A percentile compares a stretch with the other conserved stretches of the same genome.
Conservation (phyloP, 2,329 filamentous ascomycete genomes). For the Phoma herbarum region DNA sequence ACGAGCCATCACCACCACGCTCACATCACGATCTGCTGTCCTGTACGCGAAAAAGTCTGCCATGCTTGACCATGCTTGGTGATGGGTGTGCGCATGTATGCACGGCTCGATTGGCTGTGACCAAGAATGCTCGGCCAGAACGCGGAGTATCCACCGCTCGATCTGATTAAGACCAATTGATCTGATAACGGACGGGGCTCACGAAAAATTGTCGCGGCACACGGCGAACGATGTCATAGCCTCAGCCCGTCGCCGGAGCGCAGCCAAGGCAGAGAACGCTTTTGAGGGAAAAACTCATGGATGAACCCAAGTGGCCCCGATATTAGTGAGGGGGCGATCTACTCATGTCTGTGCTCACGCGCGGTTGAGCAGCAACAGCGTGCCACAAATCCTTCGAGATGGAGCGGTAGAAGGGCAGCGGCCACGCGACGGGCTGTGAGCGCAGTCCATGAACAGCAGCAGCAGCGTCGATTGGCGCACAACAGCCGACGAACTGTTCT, state of each 20-base stretch:
- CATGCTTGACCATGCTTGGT: neutral
- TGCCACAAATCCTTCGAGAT: neutral
- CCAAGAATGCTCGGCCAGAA: conserved; percentile 6
- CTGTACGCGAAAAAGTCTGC: neutral
- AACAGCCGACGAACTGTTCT: conserved; percentile 1
- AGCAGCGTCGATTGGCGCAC: neutral
- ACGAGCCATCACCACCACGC: neutral
- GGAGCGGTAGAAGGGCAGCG: neutral
- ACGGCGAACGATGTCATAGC: conserved; percentile 20
- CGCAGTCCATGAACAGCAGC: neutral
- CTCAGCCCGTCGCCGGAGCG: conserved; percentile 9
- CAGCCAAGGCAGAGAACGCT: conserved; percentile 13
- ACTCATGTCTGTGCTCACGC: conserved; percentile 24
- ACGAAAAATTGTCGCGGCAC: conserved; percentile 11
- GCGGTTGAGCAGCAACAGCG: neutral
- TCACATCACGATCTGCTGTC: neutral
- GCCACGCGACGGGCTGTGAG: conserved; percentile 2
- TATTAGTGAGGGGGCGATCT: conserved; percentile 35
- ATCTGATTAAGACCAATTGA: conserved; percentile 16
- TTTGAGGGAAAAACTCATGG: conserved; percentile 7
- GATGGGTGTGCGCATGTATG: neutral
- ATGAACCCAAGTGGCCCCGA: conserved; percentile 29
- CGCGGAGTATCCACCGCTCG: conserved; percentile 1
- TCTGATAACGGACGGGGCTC: conserved; percentile 12
- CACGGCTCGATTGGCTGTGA: neutral